A percentile compares a stretch with the other conserved stretches of the same genome.
Conservation (phyloP, 768 basidiomycete genomes). For the Psilocybe cubensis region DNA sequence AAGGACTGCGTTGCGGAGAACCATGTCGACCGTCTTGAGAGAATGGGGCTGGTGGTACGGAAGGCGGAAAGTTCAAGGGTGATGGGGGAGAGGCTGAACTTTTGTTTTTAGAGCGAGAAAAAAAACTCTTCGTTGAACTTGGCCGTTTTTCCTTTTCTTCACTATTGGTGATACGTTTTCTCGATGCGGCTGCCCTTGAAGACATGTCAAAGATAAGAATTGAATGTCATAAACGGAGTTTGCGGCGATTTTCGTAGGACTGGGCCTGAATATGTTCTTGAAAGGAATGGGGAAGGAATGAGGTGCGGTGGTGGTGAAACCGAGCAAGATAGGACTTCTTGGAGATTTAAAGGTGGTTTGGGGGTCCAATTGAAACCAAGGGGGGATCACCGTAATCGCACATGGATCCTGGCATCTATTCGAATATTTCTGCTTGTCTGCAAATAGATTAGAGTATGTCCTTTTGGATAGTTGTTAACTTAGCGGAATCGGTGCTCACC, state of each 20-base stretch:
- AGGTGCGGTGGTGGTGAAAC: constrained; percentile 3
- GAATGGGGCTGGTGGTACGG: neutral
- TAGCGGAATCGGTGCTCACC: constrained; percentile 3
- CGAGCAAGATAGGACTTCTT: neutral
- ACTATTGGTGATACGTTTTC: constrained; percentile 23
- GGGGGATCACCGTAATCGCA: constrained; percentile 8
- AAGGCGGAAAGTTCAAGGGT: neutral
- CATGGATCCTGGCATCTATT: constrained; percentile 7
- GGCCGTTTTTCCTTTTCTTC: constrained; percentile 16
- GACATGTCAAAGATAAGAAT: constrained; percentile 26
- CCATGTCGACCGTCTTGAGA: constrained; percentile 1
- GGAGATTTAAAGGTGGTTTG: neutral
- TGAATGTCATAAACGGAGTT: constrained; percentile 17
- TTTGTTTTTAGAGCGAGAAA: constrained; percentile 20
- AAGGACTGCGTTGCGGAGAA: neutral
- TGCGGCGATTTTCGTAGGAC: neutral
- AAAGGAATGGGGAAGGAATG: neutral
- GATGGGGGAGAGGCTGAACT: neutral
- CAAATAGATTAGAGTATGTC: constrained; percentile 21
- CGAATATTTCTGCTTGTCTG: constrained; percentile 9
- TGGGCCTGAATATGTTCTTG: neutral
- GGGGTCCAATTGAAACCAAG: neutral
- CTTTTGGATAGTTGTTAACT: constrained; percentile 12
- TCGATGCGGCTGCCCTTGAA: constrained; percentile 29
- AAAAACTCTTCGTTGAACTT: constrained; percentile 22